Conservation (phyloP, 495 filamentous ascomycete species). For the Aspergillus saccharolyticus region DNA sequence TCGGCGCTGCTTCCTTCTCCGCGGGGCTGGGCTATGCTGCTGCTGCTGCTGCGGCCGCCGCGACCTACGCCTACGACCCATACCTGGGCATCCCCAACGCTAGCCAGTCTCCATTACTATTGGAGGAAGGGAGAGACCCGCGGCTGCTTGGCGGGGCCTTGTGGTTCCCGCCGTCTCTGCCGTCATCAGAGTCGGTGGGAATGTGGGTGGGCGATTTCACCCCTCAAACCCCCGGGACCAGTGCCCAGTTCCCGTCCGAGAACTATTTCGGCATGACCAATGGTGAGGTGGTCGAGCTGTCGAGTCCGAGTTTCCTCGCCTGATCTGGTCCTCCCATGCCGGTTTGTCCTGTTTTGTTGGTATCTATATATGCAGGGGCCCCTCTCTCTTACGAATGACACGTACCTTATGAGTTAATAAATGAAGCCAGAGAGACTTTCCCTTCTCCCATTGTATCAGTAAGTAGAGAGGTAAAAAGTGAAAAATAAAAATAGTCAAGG, state of each 20-base stretch:
- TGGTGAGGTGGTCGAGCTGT: background rate
- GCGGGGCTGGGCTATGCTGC: background rate
- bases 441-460: background rate
- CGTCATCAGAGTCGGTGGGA: conserved; percentile 7
- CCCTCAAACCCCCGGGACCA: conserved; percentile 2
- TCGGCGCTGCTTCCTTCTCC: background rate
- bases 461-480: too few species aligned
- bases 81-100: background rate
- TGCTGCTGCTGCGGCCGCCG: background rate
- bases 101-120: background rate
- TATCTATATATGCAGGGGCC: too few species aligned
- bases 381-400: background rate
- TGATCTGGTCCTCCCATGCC: background rate
- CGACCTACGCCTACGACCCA: conserved; percentile 1
- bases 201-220: conserved; percentile 14
- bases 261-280: background rate
- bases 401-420: background rate
- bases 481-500: too few species aligned
- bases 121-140: background rate
- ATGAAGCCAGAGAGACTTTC: background rate
- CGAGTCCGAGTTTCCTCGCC: background rate
- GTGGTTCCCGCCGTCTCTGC: background rate
- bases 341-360: too few species aligned
- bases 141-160: background rate
- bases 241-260: background rate